Percentiles rank a stretch among this genome's conserved stretches.
Evolutionary conservation across 768 basidiomycete species (phyloP).

Genomic region (Filobasidium floriforme): DNA sequence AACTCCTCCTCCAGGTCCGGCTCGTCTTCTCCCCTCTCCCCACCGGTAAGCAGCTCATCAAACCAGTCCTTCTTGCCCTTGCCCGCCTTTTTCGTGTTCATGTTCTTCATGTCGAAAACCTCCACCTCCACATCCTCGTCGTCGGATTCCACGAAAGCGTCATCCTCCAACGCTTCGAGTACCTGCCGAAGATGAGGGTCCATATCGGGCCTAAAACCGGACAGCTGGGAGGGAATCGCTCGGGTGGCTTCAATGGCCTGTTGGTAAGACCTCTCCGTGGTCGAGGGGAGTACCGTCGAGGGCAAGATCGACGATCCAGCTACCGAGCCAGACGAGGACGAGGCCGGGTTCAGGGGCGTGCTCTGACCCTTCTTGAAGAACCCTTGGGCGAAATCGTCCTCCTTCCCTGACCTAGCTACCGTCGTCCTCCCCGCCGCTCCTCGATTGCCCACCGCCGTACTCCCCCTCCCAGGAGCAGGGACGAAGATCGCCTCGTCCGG

Average conservation of each 20-base stretch:
- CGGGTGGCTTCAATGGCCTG: slow-evolving; percentile 54
- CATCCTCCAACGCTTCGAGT: slow-evolving; percentile 89
- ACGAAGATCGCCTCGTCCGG: slow-evolving; percentile 66
- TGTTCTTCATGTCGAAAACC: not conserved
- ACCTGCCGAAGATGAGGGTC: slow-evolving; percentile 88
- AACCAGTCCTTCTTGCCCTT: slow-evolving; percentile 78
- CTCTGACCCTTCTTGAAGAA: slow-evolving; percentile 9
- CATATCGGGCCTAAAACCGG: slow-evolving; percentile 91
- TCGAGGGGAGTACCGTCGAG: slow-evolving; percentile 48
- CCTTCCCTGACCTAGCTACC: slow-evolving; percentile 7
- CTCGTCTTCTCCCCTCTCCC: slow-evolving; percentile 60
- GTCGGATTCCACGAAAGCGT: slow-evolving; percentile 64
- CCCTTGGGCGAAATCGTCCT: slow-evolving; percentile 6
- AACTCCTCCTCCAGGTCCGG: slow-evolving; percentile 44
- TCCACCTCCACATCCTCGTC: slow-evolving; percentile 53
- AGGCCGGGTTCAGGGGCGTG: slow-evolving; percentile 7
- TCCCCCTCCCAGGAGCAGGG: slow-evolving; percentile 24
- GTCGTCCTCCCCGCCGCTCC: slow-evolving; percentile 2
- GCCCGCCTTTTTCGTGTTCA: slow-evolving; percentile 27
- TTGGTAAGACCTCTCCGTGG: slow-evolving; percentile 57
- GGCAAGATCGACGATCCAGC: slow-evolving; percentile 17
- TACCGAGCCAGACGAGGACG: too few species aligned
- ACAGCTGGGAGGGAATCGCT: slow-evolving; percentile 69
- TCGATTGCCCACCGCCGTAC: not conserved
- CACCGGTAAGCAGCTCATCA: slow-evolving; percentile 60